These are phyloP conservation scores for Cladorrhinum sp. DNA, from an alignment of 2,329 filamentous ascomycete species.

Conservation along the genomic window DNA sequence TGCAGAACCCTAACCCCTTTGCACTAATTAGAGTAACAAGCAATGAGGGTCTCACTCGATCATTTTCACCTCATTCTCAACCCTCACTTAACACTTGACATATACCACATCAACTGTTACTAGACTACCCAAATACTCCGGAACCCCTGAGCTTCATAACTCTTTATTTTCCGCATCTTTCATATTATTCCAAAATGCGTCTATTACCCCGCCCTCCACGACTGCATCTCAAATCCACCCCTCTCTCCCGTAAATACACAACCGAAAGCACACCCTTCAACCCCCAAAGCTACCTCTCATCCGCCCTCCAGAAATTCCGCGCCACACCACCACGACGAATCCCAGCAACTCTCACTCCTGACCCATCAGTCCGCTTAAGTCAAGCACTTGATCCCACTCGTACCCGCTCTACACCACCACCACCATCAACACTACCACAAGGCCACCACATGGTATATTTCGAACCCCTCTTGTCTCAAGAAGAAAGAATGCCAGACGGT, in stretches of 20 bases:
- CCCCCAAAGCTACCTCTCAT: slow-evolving; percentile 15
- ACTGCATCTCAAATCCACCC: too few species aligned
- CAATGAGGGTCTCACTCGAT: too few species aligned
- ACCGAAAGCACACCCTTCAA: slow-evolving; percentile 10
- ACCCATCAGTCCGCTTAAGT: slow-evolving; percentile 62
- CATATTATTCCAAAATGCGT: too few species aligned
- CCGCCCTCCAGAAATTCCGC: background rate
- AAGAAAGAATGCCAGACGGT: slow-evolving; percentile 68
- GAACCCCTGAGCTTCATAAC: too few species aligned
- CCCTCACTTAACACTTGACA: too few species aligned
- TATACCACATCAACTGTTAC: too few species aligned
- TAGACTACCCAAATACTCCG: too few species aligned
- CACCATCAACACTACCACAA: slow-evolving; percentile 45
- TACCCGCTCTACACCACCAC: background rate
- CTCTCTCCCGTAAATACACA: slow-evolving; percentile 1
- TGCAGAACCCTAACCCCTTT: too few species aligned
- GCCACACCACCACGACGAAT: slow-evolving; percentile 25
- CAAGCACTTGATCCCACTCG: slow-evolving; percentile 48
- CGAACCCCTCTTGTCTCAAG: slow-evolving; percentile 59
- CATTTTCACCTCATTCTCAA: too few species aligned
- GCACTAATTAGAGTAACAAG: too few species aligned
- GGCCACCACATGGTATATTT: slow-evolving; percentile 88
- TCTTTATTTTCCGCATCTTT: too few species aligned
- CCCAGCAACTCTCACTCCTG: slow-evolving; percentile 51
- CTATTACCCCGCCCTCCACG: too few species aligned